Conservation (phyloP, 2,329 filamentous ascomycete genomes). For the Macrophomina tecta region DNA sequence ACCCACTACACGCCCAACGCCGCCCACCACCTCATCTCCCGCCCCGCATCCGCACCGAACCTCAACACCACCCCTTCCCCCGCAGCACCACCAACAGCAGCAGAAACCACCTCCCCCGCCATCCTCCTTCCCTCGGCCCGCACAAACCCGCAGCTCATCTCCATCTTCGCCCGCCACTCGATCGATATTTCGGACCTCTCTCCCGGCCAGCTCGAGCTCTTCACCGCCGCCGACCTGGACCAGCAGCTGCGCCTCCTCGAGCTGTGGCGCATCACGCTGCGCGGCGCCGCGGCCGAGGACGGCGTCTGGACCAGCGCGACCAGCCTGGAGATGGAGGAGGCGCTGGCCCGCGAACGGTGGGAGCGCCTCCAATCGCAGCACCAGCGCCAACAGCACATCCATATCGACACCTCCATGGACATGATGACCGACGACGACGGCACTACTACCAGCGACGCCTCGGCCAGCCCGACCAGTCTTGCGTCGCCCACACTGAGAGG, state of each 20-base stretch:
- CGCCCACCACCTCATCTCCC: constrained; percentile 62
- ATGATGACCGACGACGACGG: constrained; percentile 27
- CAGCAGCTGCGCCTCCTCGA: constrained; percentile 79
- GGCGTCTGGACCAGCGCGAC: constrained; percentile 62
- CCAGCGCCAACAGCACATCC: neutral
- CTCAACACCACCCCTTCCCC: constrained; percentile 30
- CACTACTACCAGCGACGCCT: constrained; percentile 11
- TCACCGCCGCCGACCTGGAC: constrained; percentile 73
- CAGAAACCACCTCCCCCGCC: constrained; percentile 3
- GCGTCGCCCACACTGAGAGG: neutral
- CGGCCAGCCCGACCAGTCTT: constrained; percentile 11
- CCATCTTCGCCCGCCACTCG: constrained; percentile 68
- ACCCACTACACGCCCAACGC: constrained; percentile 80
- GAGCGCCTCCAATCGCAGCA: constrained; percentile 49
- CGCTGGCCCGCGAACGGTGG: constrained; percentile 64
- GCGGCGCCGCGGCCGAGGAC: constrained; percentile 62
- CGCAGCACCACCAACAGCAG: neutral
- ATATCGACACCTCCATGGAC: constrained; percentile 9
- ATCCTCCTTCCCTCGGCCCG: constrained; percentile 39
- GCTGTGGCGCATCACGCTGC: constrained; percentile 78
- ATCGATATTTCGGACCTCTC: constrained; percentile 74
- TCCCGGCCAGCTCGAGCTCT: constrained; percentile 77
- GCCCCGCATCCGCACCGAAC: constrained; percentile 29
- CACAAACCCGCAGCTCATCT: constrained; percentile 51
- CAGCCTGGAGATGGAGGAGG: constrained; percentile 61